Base-by-base conservation (phyloP, 352 stramenopile species). In the Globisporangium barbulae region DNA sequence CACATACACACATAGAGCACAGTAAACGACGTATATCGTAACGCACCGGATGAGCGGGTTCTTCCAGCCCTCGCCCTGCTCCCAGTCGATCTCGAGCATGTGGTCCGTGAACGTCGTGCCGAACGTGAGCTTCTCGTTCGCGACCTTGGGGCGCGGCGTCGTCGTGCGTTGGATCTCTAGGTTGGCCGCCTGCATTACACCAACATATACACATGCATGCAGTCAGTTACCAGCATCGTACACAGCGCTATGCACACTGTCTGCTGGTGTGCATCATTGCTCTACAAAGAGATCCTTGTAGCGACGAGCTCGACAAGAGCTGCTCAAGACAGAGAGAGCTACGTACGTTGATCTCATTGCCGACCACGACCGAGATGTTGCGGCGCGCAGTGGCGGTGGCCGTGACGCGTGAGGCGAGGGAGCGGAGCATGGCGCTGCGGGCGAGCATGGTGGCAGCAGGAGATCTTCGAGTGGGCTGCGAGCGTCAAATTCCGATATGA, bases 21-120 rank as follows among this genome's bases (percentile, higher is more conserved):
- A 42, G 1, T 19, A 17, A 42, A 10, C 37, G 37, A 7, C 31
- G 25, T 28, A 28, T 28, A 28, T 2, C 25, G 25, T 28, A 12
- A 64, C 62, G 42, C 52, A 77, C 72, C 75, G 83, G 67, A 99
- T 99, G 39, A 87, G 69, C 10, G 96, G 95, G 50, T 75, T 77
- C 52, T 78, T 65, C 97, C 97, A 99, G 33, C 83, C 81, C 30
- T 82, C 68, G 61, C 79, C 82, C 65, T 84, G 67, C 52, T 90
- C 79, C 84, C 91, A 99, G 72, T 98, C 88, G 33, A 98, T 81
- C 64, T 96, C 88, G n/a, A 99, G 77, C 96, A 99, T 98, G 80
- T 99, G 96, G 75, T 98, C 94, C 22, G 92, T 93, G 75, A 99
- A 98, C 7, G 87, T 96, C 61, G 91, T 97, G 59, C 97, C 97